These are phyloP conservation scores for Venturia nashicola DNA, from an alignment of 2,329 filamentous ascomycete genomes.

Conservation along the genomic window DNA sequence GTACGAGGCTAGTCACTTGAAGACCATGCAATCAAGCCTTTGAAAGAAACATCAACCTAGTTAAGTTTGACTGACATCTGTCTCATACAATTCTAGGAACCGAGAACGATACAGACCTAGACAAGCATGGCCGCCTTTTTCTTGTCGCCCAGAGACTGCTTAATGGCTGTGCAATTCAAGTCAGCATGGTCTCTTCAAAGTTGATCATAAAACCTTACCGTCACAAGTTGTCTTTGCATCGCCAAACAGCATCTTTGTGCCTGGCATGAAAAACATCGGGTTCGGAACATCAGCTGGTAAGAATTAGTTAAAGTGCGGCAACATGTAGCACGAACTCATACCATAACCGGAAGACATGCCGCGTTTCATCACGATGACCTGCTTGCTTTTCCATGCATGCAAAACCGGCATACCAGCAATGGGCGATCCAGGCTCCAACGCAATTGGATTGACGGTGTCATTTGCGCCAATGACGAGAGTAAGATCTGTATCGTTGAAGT, in stretches of 20 bases:
- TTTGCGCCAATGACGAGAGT: constrained; percentile 86
- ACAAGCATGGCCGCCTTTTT: constrained; percentile 11
- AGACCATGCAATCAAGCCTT: no score
- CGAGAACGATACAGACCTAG: background rate
- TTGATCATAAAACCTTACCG: constrained; percentile 25
- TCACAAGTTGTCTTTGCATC: constrained; percentile 78
- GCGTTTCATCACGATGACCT: constrained; percentile 87
- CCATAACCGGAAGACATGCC: constrained; percentile 81
- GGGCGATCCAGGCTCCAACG: constrained; percentile 66
- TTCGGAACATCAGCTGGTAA: constrained; percentile 70
- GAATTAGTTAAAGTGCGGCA: constrained; percentile 6
- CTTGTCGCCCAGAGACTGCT: constrained; percentile 7
- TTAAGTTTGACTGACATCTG: no score
- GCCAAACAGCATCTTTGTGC: constrained; percentile 83
- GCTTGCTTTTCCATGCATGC: constrained; percentile 88
- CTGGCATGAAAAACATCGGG: constrained; percentile 86
- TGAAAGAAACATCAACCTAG: no score
- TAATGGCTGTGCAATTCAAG: constrained; percentile 1
- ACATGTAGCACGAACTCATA: constrained; percentile 26
- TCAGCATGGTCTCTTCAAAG: background rate
- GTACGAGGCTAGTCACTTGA: no score
- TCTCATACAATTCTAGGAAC: background rate
- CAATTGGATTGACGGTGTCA: constrained; percentile 85
- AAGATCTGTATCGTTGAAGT: constrained; percentile 74
- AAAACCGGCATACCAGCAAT: constrained; percentile 90